A percentile compares a stretch with the other conserved stretches of the same genome.
Evolutionary conservation across 352 stramenopile species (phyloP).

Genomic region (Globisporangium cylindrosporum): DNA sequence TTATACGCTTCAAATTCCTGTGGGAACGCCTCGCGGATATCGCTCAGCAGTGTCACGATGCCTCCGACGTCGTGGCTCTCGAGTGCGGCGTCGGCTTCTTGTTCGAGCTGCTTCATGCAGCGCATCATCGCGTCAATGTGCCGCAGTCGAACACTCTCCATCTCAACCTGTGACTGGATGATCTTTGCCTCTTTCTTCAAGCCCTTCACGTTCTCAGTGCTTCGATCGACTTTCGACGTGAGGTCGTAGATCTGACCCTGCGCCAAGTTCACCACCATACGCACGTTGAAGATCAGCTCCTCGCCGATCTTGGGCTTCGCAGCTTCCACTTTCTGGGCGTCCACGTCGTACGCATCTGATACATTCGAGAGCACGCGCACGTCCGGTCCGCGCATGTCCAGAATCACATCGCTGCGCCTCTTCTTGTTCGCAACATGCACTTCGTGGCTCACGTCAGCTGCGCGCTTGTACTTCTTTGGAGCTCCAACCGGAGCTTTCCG

Average conservation of each 20-base stretch:
- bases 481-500: conserved; percentile 36
- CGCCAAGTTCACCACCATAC: conserved; percentile 83
- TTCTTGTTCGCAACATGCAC: conserved; percentile 35
- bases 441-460: conserved; percentile 61
- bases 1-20: conserved; percentile 77
- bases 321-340: conserved; percentile 36
- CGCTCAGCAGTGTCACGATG: conserved; percentile 38
- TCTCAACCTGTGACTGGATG: conserved; percentile 52
- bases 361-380: conserved; percentile 72
- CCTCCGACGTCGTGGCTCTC: conserved; percentile 31
- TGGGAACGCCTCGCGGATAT: conserved; percentile 45
- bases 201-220: conserved; percentile 38
- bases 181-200: conserved; percentile 72
- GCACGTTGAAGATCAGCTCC: conserved; percentile 91
- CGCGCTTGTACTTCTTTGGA: conserved; percentile 55
- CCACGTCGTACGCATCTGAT: conserved; percentile 60
- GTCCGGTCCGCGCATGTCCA: conserved; percentile 88
- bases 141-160: conserved; percentile 49
- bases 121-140: conserved; percentile 50
- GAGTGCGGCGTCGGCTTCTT: conserved; percentile 19
- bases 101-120: conserved; percentile 39
- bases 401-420: conserved; percentile 64
- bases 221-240: conserved; percentile 64
- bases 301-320: conserved; percentile 79
- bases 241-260: conserved; percentile 78